Base-by-base conservation (phyloP, 2,329 filamentous ascomycete species). In the Exophiala viscosa region DNA sequence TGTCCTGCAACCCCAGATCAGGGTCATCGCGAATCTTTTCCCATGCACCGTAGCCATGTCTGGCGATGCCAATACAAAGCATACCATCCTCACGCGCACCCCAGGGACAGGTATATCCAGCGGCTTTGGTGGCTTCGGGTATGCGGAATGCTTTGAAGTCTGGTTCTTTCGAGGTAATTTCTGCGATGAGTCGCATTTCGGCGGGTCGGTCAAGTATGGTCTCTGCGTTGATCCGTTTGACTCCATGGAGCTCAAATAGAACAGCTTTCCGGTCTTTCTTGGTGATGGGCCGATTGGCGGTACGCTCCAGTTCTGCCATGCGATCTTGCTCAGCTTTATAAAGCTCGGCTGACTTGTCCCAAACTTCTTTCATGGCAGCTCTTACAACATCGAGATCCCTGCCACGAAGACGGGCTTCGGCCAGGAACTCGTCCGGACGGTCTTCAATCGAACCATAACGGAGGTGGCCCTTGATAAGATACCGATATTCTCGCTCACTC, bases 191-290 rank as follows among this genome's bases (percentile, higher is more conserved):
- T 53, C 85, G 86, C 77, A 97, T 86, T 65, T 97, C 92, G 42
- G 86, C 82, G 0, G 93, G 92, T 7, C 95, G 86, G 62, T 97
- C 92, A 9, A 96, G 83, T 49, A 96, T 87, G 0, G 93, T 97
- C 70, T 96, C 90, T 0, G 93, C 93, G 66, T 99, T 99, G 65
- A 96, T 82, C 63, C 95, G 91, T 71, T 95, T 95, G 45, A 96
- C 86, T 50, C 91, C 90, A 41, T 87, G 86, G 70, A 91, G 96
- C 67, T 97, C 91, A 64, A 99, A 96, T 40, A 99, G 76, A 14
- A 99, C 89, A 0, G 93, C 93, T 71, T 99, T 99, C 70, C 90
- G 90, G 67, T 99, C 93, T 70, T 99, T 99, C 76, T 97, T 96
- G 0, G 92, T 95, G 49, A 95, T 73, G 2, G 84, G 80, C 67